Conservation (phyloP, 1,139 yeast genomes). For the Magnusiomyces fungicola region DNA sequence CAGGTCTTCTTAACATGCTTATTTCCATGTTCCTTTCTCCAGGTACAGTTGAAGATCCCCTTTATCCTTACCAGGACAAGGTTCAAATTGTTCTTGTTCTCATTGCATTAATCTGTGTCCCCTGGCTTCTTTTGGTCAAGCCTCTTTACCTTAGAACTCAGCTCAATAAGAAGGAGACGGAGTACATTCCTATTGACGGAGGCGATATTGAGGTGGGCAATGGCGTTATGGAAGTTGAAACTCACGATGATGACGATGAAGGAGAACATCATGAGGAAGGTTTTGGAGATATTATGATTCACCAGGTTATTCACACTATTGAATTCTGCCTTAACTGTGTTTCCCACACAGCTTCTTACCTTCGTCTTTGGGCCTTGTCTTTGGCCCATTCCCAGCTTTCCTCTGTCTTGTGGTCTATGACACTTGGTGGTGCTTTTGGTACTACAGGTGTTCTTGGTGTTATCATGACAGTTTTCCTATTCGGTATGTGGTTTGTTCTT, state of each 20-base stretch:
- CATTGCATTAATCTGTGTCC: conserved; percentile 81
- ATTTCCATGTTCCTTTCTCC: conserved; percentile 95
- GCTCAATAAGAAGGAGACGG: conserved; percentile 11
- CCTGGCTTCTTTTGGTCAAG: conserved; percentile 83
- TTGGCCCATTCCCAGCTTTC: conserved; percentile 97
- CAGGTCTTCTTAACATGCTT: conserved; percentile 88
- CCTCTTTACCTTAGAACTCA: conserved; percentile 57
- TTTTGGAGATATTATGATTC: conserved; percentile 91
- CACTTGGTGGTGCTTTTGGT: conserved; percentile 76
- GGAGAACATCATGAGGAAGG: conserved; percentile 44
- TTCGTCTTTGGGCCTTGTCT: conserved; percentile 95
- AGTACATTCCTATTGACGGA: conserved; percentile 13
- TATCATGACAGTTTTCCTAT: conserved; percentile 64
- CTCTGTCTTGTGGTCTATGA: conserved; percentile 93
- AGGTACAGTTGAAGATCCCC: conserved; percentile 73
- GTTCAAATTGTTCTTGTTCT: conserved; percentile 69
- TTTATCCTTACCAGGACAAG: conserved; percentile 76
- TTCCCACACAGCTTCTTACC: conserved; percentile 94
- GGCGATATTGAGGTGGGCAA: conserved; percentile 10
- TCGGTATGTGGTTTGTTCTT: conserved; percentile 91
- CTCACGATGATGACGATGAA: conserved; percentile 27
- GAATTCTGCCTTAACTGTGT: conserved; percentile 97
- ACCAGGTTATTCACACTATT: conserved; percentile 96
- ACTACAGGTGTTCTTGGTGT: conserved; percentile 64
- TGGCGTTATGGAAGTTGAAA: conserved; percentile 17